Base-by-base conservation (phyloP, 2,329 filamentous ascomycete species). In the Exophiala sp. region DNA sequence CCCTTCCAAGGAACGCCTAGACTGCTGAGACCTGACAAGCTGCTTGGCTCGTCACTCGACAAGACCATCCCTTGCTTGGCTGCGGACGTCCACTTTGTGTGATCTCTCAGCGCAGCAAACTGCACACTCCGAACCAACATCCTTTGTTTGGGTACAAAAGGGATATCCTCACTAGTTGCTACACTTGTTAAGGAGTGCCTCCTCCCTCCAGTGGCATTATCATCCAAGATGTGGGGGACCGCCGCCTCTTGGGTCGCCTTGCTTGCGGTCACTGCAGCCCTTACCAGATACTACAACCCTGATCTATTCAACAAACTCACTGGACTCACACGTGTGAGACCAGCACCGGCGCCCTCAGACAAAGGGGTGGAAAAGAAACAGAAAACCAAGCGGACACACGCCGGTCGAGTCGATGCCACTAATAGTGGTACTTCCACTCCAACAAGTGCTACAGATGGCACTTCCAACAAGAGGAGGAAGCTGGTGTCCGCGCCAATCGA, bases 391-490 rank as follows among this genome's bases (percentile, higher is more conserved):
- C 57, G 57, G 33, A 47, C 52, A 20, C 56, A 58, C 38, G 40
- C 52, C 35, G 55, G 41, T 39, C 54, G 54, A 47, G 39, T 57
- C 6, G 59, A 58, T 10, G 16, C 46, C 20, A 41, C 33, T 42
- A 57, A 45, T 39, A 57, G 56, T 46, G 57, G 59, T 21, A 42
- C 50, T 8, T 52, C 50, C 18, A 54, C 57, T 20, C 52, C 59
- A 5, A 53, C 53, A 39, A 59, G 57, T 53, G 51, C 52, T 43
- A 47, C 38, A 12, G 60, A 58, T 20, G 44, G 36, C 20, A 54
- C 51, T 18, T 62, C 58, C 7, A 65, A 65, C 41, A 75, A 74
- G 62, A 76, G 75, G 60, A 66, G 66, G 35, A 76, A 76, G 65
- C 54, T 62, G 10, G 38, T 56, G 5, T 49, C 68, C 36, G 63